Percentiles rank a stretch among this genome's conserved stretches.
These are phyloP conservation scores for Ogataea polymorpha DNA, from an alignment of 805 yeast genomes.

Conservation along the genomic window DNA sequence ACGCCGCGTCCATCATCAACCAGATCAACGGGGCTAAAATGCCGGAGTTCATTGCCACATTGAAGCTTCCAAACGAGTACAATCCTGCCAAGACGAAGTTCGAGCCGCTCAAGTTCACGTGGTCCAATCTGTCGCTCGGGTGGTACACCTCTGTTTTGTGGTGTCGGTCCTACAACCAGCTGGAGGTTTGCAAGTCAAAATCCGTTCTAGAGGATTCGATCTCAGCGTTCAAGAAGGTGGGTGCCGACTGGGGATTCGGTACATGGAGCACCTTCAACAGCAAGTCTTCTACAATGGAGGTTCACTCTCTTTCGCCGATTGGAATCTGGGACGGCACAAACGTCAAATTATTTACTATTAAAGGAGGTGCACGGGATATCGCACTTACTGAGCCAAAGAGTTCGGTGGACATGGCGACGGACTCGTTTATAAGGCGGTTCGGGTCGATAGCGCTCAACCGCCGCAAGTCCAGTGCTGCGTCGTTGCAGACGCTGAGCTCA, in stretches of 20 bases:
- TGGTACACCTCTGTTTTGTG: constrained; percentile 73
- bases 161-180: constrained; percentile 48
- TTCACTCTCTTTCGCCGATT: constrained; percentile 16
- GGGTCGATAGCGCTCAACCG: constrained; percentile 38
- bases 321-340: constrained; percentile 46
- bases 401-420: constrained; percentile 48
- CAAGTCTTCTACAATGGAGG: constrained; percentile 8
- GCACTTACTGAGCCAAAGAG: constrained; percentile 37
- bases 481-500: constrained; percentile 10
- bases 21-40: constrained; percentile 39
- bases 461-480: constrained; percentile 29
- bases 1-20: constrained; percentile 35
- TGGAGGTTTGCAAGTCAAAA: constrained; percentile 34
- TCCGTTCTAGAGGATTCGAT: constrained; percentile 33
- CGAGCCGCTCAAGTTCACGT: constrained; percentile 50
- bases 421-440: constrained; percentile 45
- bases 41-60: constrained; percentile 8
- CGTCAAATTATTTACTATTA: constrained; percentile 42
- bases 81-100: constrained; percentile 39
- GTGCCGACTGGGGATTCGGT: constrained; percentile 36
- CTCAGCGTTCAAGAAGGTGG: constrained; percentile 32
- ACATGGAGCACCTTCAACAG: constrained; percentile 13
- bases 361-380: constrained; percentile 13
- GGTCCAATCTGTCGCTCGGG: constrained; percentile 65
- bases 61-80: constrained; percentile 36